Evolutionary conservation across 1,284 basidiomycete genomes (phyloP), one percentile per base, ranked within the genome.

Genomic region (Tilletia setariae): DNA sequence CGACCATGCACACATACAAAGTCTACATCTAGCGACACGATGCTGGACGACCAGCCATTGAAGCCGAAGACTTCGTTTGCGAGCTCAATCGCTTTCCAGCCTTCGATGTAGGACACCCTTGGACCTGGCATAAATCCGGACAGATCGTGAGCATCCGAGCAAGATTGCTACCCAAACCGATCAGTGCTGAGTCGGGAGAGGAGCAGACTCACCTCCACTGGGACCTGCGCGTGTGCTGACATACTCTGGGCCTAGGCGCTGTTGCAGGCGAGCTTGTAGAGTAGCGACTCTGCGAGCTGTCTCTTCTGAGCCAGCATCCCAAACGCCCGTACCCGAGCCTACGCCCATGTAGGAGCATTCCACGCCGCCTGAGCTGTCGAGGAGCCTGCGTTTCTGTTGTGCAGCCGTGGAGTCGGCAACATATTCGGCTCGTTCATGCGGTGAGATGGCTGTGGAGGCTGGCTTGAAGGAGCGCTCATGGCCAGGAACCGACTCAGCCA

Each of bases 51-150:
- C 95, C 95, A 98, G 11, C 96, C 96, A 73, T 98, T 94, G 85
- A 94, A 97, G 1, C 95, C 95, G 84, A 98, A 98, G 44, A 98
- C 91, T 77, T 98, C 94, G 82, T 98, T 98, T 1, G 95, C 95
- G 28, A 98, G 68, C 30, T 78, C 74, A 28, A 77, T 75, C 9
- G 74, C 74, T 84, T 93, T 94, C 94, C 94, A 98, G 0, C 95
- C 96, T 82, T 98, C 95, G 2, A 93, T 90, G 80, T 98, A 98
- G 8, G 92, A 94, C 67, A 98, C 85, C 83, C 94, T 96, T 11
- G 68, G 46, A 16, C 44, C 65, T 49, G 21, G 9, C 30, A n/a
- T n/a, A n/a, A 62, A 53, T 8, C 8, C 25, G 9, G 2, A 25
- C 1, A 43, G 16, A 21, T 16, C 7, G 21, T n/a, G 63, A 16